Conservation (phyloP, 2,329 filamentous ascomycete species). For the Claviceps maximensis region DNA sequence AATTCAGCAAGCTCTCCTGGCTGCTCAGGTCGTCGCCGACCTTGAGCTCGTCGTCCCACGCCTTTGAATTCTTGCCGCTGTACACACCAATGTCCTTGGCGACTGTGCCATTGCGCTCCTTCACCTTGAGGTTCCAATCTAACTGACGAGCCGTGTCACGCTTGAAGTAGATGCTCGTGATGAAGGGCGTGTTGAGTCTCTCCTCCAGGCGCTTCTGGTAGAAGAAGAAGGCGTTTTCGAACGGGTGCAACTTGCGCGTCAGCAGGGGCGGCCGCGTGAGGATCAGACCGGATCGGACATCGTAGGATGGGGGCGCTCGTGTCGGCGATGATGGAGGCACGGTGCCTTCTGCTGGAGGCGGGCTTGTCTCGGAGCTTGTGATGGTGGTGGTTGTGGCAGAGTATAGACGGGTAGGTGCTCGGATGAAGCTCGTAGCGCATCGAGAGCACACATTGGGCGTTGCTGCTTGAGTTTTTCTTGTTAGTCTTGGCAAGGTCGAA, state of each 20-base stretch:
- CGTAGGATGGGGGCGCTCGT: constrained; percentile 22
- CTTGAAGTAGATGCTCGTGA: constrained; percentile 90
- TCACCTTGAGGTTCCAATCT: constrained; percentile 81
- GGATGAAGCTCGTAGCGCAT: constrained; percentile 22
- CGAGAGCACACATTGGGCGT: constrained; percentile 23
- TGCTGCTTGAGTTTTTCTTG: constrained; percentile 8
- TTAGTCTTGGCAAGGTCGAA: background rate
- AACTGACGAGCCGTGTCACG: constrained; percentile 69
- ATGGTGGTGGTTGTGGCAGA: constrained; percentile 17
- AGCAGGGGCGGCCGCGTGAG: constrained; percentile 80
- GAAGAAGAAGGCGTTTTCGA: constrained; percentile 89
- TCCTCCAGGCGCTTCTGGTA: constrained; percentile 97
- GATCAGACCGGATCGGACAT: constrained; percentile 55
- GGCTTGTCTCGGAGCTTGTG: constrained; percentile 8
- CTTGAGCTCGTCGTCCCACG: constrained; percentile 86
- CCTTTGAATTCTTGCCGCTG: constrained; percentile 52
- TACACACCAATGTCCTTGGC: constrained; percentile 79
- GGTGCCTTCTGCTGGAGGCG: constrained; percentile 10
- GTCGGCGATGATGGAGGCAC: constrained; percentile 8
- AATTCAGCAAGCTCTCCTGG: constrained; percentile 51
- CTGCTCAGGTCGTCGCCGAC: constrained; percentile 57
- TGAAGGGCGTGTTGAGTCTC: constrained; percentile 75
- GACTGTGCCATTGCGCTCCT: constrained; percentile 57
- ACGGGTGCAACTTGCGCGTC: constrained; percentile 69
- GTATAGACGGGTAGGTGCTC: constrained; percentile 21